Percentiles rank a stretch among this genome's conserved stretches.
Evolutionary conservation across 164 flowering plant genomes (phyloP).

Genomic region (Aristolochia fimbriata): DNA sequence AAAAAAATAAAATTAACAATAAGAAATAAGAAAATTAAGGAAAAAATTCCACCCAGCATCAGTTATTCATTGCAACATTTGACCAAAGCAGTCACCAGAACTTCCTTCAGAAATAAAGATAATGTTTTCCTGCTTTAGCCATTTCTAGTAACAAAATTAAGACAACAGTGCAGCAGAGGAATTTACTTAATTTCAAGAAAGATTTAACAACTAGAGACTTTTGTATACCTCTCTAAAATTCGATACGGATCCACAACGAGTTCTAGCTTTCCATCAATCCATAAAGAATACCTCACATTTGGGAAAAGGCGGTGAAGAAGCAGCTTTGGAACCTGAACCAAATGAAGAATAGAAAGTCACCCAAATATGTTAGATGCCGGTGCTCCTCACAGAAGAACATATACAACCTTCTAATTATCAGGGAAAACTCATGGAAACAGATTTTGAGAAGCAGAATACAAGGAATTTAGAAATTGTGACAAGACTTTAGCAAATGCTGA

Average conservation of each 20-base stretch:
- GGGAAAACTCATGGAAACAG: too few species aligned
- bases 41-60: neutral
- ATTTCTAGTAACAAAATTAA: neutral
- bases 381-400: neutral
- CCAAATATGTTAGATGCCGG: neutral
- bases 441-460: too few species aligned
- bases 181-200: too few species aligned
- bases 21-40: neutral
- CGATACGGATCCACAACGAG: conserved; percentile 92
- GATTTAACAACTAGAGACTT: neutral
- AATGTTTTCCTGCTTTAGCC: neutral
- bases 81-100: neutral
- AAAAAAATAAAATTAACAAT: neutral
- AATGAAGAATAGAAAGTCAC: neutral
- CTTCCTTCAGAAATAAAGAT: neutral
- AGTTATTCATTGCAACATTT: neutral
- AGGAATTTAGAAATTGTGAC: neutral
- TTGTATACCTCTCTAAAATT: conserved; percentile 75
- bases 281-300: conserved; percentile 64
- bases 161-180: neutral
- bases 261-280: conserved; percentile 97
- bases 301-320: conserved; percentile 81
- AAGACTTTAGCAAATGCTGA: neutral
- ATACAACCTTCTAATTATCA: neutral
- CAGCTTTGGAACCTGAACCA: conserved; percentile 83